Base-by-base conservation (phyloP, 202 grass and related monocot species). In the Tripidium arundinaceum region DNA sequence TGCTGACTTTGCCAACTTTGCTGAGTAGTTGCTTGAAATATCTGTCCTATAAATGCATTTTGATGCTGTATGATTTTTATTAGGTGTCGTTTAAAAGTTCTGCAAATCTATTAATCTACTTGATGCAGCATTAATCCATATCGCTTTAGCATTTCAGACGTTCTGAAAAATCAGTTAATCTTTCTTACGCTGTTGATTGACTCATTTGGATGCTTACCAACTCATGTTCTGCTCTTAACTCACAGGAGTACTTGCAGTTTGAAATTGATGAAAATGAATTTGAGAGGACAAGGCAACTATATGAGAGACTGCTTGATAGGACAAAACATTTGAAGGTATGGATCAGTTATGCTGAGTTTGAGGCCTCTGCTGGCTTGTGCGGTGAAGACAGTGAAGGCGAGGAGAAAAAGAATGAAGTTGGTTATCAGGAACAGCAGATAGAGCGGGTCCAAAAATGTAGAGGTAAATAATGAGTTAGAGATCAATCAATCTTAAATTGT, bases 311-410 rank as follows among this genome's bases (percentile, higher is more conserved):
- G 49, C 86, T 98, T 81, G 92, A 94, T 79, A 86, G 92, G 84
- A 93, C 94, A 22, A 92, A 89, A 62, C 92, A 98, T 80, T 71
- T 93, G 76, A 94, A 98, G 81, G 92, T 94, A 60, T 98, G 95
- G 92, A 83, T 98, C 49, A 98, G 95, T 61, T 98, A 81, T 83
- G 95, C 95, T n/a, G 91, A 94, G 41, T 94, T 98, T 26, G 88
- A 94, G 81, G 92, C 90, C 68, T 93, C 90, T 39, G 86, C 88
- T 93, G 86, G 72, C 46, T 76, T 81, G 43, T 77, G 69, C 36
- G 45, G 80, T 13, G 81, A 94, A 58, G 90, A 88, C 6, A 65
- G 5, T 55, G 87, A 64, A 81, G 72, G 11, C 34, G 88, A 93
- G 43, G 85, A 85, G 18, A 79, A 82, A 18, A 79, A 85, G 26